Evolutionary conservation across 2,329 filamentous ascomycete genomes (phyloP).

Genomic region (Gaeumannomyces tritici): DNA sequence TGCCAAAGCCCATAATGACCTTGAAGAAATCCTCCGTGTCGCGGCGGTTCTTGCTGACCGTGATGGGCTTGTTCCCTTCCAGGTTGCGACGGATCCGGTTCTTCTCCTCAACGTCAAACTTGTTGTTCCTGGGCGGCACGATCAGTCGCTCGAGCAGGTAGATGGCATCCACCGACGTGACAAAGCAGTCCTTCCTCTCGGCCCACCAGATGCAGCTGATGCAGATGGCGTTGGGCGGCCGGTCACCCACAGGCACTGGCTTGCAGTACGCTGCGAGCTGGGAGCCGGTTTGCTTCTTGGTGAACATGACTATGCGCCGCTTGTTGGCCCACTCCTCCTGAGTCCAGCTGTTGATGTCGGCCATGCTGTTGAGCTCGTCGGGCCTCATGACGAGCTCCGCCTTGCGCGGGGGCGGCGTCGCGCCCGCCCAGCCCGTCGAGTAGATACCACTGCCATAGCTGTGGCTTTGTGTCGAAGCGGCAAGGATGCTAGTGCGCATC

Average conservation of each 20-base stretch:
- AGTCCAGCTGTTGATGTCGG: constrained; percentile 57
- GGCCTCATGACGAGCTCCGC: background rate
- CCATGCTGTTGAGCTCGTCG: background rate
- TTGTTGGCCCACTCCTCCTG: constrained; percentile 70
- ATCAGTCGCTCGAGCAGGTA: constrained; percentile 77
- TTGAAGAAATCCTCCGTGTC: constrained; percentile 98
- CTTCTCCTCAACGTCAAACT: constrained; percentile 96
- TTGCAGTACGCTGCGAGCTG: constrained; percentile 75
- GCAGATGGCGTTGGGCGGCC: constrained; percentile 76
- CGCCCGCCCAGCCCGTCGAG: constrained; percentile 14
- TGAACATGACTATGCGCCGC: constrained; percentile 82
- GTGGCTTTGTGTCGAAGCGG: background rate
- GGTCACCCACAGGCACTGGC: constrained; percentile 67
- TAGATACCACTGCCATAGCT: constrained; percentile 21
- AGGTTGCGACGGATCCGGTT: constrained; percentile 94
- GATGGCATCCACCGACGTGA: constrained; percentile 96
- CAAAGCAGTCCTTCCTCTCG: constrained; percentile 81
- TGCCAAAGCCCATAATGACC: constrained; percentile 94
- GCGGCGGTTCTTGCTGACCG: constrained; percentile 83
- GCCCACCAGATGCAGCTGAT: constrained; percentile 98
- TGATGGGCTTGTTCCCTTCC: constrained; percentile 85
- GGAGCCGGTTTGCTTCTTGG: constrained; percentile 69
- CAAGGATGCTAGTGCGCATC: background rate
- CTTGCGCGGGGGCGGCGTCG: background rate
- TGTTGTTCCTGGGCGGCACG: constrained; percentile 63